A percentile compares a stretch with the other conserved stretches of the same genome.
Conservation (phyloP, 208 protist genomes). For the Trypanosoma mega region DNA sequence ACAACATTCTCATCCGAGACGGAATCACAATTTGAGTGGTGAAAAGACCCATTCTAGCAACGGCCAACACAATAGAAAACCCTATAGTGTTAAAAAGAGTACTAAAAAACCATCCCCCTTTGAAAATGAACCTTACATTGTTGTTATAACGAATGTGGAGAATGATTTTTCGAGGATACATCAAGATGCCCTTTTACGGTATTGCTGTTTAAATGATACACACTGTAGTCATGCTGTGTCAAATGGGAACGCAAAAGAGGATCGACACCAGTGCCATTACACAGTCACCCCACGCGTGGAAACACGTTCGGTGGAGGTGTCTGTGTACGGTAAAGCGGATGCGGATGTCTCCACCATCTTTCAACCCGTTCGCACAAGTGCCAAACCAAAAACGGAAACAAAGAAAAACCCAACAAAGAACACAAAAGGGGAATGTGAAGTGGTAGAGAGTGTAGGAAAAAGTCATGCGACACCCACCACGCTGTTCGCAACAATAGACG, state of each 20-base stretch:
- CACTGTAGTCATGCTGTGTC: neutral
- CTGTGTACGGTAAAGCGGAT: constrained; percentile 57
- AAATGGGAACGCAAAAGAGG: neutral
- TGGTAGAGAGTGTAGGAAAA: constrained; percentile 7
- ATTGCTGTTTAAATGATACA: constrained; percentile 46
- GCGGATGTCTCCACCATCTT: constrained; percentile 50
- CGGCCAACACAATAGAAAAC: neutral
- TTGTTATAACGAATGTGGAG: constrained; percentile 85
- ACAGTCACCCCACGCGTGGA: constrained; percentile 58
- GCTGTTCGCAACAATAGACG: constrained; percentile 26
- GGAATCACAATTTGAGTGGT: too few relatives aligned
- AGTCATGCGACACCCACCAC: neutral
- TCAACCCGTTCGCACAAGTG: neutral
- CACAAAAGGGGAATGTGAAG: neutral
- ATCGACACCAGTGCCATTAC: constrained; percentile 47
- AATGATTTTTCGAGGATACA: constrained; percentile 82
- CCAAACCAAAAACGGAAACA: neutral
- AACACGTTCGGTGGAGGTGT: constrained; percentile 73
- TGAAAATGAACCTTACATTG: constrained; percentile 48
- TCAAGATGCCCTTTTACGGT: constrained; percentile 40
- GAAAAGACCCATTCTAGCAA: neutral
- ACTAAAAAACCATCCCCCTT: neutral
- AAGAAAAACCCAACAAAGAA: neutral
- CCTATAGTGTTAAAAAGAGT: neutral
- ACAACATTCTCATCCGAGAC: too few relatives aligned